These are phyloP conservation scores for Penicillium diatomitis DNA, from an alignment of 495 filamentous ascomycete genomes.

Conservation along the genomic window DNA sequence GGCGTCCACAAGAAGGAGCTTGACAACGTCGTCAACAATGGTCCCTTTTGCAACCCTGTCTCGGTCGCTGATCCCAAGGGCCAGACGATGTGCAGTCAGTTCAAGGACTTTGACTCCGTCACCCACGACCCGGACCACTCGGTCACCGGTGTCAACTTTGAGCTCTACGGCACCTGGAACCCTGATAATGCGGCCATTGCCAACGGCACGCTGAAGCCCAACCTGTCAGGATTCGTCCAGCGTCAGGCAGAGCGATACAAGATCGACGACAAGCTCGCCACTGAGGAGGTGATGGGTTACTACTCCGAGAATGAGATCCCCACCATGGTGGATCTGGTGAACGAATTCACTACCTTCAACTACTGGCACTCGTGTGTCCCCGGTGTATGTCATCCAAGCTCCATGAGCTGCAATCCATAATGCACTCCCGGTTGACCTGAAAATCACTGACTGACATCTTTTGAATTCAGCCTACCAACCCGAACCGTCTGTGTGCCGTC, in stretches of 20 bases:
- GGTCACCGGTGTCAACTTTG: constrained; percentile 42
- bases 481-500: constrained; percentile 39
- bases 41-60: constrained; percentile 33
- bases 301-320: constrained; percentile 42
- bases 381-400: constrained; percentile 35
- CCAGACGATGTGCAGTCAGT: constrained; percentile 29
- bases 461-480: constrained; percentile 33
- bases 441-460: too few relatives aligned
- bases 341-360: constrained; percentile 46
- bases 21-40: constrained; percentile 37
- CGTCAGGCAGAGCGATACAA: constrained; percentile 32
- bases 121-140: constrained; percentile 44
- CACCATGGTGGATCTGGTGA: constrained; percentile 34
- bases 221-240: constrained; percentile 39
- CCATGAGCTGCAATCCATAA: constrained; percentile 6
- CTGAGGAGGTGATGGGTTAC: constrained; percentile 41
- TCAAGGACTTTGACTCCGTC: constrained; percentile 36
- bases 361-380: constrained; percentile 44
- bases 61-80: constrained; percentile 27
- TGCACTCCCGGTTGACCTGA: too few relatives aligned
- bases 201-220: constrained; percentile 22
- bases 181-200: constrained; percentile 35
- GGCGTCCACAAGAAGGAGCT: constrained; percentile 30
- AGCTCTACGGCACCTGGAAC: constrained; percentile 38
- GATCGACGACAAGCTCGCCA: constrained; percentile 24